phyloP scores from a whole-genome alignment of 179 eudicot species.

The Beta corolliflora region DNA sequence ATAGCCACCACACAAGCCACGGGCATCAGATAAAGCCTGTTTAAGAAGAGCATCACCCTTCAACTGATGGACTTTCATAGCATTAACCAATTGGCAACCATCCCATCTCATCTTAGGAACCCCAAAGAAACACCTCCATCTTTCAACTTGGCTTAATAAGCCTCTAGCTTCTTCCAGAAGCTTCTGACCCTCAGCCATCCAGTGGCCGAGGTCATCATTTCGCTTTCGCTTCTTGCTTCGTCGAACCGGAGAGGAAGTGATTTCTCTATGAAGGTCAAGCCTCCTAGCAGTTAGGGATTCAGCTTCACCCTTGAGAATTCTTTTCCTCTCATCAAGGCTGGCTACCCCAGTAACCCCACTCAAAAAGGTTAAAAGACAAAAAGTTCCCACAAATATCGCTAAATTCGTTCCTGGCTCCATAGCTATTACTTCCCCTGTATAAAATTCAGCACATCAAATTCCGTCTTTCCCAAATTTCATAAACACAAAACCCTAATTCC shows the following conservation, averaged over 20 bases:
- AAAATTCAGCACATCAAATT: too few species aligned
- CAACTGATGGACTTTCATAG: neutral
- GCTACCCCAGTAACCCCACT: too few species aligned
- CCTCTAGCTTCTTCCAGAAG: neutral
- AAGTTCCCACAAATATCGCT: neutral
- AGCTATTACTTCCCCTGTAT: too few species aligned
- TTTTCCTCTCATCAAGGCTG: neutral
- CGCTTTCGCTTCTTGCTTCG: conserved; percentile 14
- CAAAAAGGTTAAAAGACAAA: neutral
- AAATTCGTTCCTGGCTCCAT: neutral
- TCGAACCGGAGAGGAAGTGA: neutral
- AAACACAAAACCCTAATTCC: too few species aligned
- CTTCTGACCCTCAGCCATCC: neutral
- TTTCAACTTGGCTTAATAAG: neutral
- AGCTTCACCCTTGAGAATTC: neutral
- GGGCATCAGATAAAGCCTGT: neutral
- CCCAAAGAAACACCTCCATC: neutral
- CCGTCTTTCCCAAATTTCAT: too few species aligned
- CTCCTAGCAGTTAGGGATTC: neutral
- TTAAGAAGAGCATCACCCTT: neutral
- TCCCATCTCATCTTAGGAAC: neutral
- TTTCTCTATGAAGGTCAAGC: neutral
- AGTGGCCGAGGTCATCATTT: neutral
- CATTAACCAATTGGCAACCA: neutral
- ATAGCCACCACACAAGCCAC: neutral